Evolutionary conservation across 768 basidiomycete species (phyloP).

Genomic region (Trametes villosa): DNA sequence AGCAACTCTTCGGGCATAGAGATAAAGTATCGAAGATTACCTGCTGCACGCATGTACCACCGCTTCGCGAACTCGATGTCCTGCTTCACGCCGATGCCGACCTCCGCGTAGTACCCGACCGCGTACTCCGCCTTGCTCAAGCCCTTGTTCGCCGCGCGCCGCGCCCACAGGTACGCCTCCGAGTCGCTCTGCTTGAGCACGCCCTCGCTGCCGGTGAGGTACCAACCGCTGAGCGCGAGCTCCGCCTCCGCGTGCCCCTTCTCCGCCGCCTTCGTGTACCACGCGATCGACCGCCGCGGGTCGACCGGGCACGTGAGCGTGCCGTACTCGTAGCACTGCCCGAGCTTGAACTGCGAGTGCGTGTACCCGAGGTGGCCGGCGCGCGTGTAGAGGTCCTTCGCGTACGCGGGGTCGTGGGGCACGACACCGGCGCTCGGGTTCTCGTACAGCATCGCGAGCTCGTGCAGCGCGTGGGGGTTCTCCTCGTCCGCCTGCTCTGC

Average conservation of each 20-base stretch:
- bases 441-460: slow-evolving; percentile 89
- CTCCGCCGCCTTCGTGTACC: slow-evolving; percentile 98
- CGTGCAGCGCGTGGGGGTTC: slow-evolving; percentile 96
- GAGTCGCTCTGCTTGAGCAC: slow-evolving; percentile 97
- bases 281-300: slow-evolving; percentile 91
- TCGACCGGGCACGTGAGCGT: slow-evolving; percentile 87
- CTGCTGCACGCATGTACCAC: slow-evolving; percentile 99
- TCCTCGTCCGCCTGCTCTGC: slow-evolving; percentile 98
- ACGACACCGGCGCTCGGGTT: slow-evolving; percentile 67
- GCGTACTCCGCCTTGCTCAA: slow-evolving; percentile 98
- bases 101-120: slow-evolving; percentile 97
- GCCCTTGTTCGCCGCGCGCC: slow-evolving; percentile 95
- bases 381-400: slow-evolving; percentile 85
- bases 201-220: slow-evolving; percentile 93
- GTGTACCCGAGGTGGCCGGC: slow-evolving; percentile 93
- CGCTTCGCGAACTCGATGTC: slow-evolving; percentile 95
- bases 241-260: slow-evolving; percentile 96
- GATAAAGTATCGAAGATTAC: slow-evolving; percentile 49
- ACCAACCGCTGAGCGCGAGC: slow-evolving; percentile 97
- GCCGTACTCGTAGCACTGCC: slow-evolving; percentile 95
- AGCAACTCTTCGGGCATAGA: not conserved
- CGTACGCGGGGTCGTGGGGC: slow-evolving; percentile 78
- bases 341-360: slow-evolving; percentile 93
- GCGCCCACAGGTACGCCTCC: slow-evolving; percentile 98
- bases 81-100: slow-evolving; percentile 96